Base-by-base conservation (phyloP, 371 early-diverging fungal species). In the Dichotomocladium elegans region DNA sequence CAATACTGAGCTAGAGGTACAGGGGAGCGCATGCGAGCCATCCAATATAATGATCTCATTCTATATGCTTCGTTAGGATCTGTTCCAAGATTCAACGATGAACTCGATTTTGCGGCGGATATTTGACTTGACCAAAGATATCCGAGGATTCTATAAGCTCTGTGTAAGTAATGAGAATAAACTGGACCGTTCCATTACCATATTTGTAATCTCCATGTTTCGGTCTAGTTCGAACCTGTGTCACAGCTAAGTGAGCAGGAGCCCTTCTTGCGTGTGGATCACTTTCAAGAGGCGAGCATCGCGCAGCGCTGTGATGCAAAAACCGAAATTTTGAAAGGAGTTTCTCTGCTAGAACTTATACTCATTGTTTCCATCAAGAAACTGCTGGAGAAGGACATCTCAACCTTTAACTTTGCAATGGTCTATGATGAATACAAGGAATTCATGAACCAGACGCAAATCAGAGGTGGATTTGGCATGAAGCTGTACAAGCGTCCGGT, bases 361-460 rank as follows among this genome's bases (percentile, higher is more conserved):
- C 64, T 95, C 19, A 74, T 95, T 28, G 80, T 94, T 29, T 82
- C 92, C 6, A 90, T 91, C 79, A 85, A 85, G 54, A 82, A 88
- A 26, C 53, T 90, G 35, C 53, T 82, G 17, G 81, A 80, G 28
- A 79, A 79, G 17, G 86, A 89, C 21, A 79, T 77, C 15, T 62
- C 62, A n/a, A 70, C 74, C 14, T 92, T 93, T 63, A 96, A 95
- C 60, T 96, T 96, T 74, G 92, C 90, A 62, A 94, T 95, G 92
- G 84, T 92, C 1, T 92, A 91, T 62, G 90, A 94, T 48, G 92
- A 89, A 67, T 95, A 92, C 73, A 86, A 86, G 45, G 85, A 88
- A 2, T 91, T 93, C 54, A 79, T 87, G 84, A 81, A 77, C 37
- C 60, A 59, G 51, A 64, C 80, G 3, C 72, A 80, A 33, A 63